Percentiles rank a stretch among this genome's conserved stretches.
These are phyloP conservation scores for Viola odorata DNA, from an alignment of 345 rosid species.

Conservation along the genomic window DNA sequence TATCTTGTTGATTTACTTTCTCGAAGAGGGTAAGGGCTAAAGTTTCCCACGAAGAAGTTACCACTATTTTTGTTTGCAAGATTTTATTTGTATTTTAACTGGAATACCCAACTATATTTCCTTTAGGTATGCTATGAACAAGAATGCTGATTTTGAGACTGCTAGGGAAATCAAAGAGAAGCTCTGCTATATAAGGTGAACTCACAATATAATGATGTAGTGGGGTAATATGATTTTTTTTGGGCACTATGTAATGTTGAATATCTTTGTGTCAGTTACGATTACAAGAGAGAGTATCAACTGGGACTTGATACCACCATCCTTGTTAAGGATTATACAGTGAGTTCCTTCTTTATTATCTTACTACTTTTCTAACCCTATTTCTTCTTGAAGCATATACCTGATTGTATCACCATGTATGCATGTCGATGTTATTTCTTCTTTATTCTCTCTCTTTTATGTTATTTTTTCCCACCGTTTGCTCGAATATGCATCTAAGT, in stretches of 20 bases:
- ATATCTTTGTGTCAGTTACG: constrained; percentile 53
- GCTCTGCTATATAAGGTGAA: constrained; percentile 86
- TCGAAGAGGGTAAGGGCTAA: constrained; percentile 73
- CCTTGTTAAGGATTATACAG: constrained; percentile 92
- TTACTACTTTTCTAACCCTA: background rate
- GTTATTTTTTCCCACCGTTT: background rate
- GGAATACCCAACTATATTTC: constrained; percentile 15
- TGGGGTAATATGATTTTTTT: constrained; percentile 4
- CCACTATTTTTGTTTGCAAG: constrained; percentile 1
- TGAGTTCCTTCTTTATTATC: constrained; percentile 28
- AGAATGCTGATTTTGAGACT: constrained; percentile 87
- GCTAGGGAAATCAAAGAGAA: constrained; percentile 95
- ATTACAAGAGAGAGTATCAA: constrained; percentile 91
- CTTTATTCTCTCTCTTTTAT: background rate
- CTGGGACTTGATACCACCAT: constrained; percentile 94
- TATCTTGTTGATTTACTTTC: constrained; percentile 95
- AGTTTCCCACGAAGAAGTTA: constrained; percentile 2
- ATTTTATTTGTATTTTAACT: constrained; percentile 9
- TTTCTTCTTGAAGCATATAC: constrained; percentile 7
- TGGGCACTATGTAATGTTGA: constrained; percentile 4
- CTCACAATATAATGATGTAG: constrained; percentile 6
- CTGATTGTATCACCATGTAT: too few species aligned
- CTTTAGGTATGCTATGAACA: constrained; percentile 85
- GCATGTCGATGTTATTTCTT: background rate
- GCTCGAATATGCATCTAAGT: background rate